Base-by-base conservation (phyloP, 257 asterid genomes). In the Agastache rugosa region DNA sequence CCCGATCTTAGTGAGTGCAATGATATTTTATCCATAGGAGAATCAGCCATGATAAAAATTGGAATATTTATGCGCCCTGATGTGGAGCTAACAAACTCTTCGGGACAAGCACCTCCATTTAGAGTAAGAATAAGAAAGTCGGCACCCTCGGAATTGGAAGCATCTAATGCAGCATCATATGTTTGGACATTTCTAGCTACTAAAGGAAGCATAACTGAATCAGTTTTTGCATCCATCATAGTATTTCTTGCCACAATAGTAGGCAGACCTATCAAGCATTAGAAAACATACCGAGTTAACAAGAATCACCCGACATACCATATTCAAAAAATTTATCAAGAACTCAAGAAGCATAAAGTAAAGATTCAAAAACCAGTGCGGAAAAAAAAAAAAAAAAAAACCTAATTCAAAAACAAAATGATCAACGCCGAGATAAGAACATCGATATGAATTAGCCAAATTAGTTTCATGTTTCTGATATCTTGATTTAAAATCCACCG, bases 181-280 rank as follows among this genome's bases (percentile, higher is more conserved):
- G 93, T 85, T 62, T 85, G 87, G 67, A 95, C 98, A 68, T 53
- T 82, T 77, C 98, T 91, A 60, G 91, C 98, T 15, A 95, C 93
- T 88, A 95, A 73, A 29, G 97, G 99, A 76, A 95, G 95, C 71
- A 92, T 66, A 45, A 92, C 92, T 1, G 93, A 86, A 73, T 89
- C 87, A 71, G 84, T 68, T 75, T 82, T 82, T 8, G 94, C 88
- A 83, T 83, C 93, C 89, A 91, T 83, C 99, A 90, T 85, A 44
- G 91, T 86, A 72, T 89, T 90, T 84, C 99, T 91, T 34, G 98
- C 98, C 81, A 95, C 98, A 50, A 92, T 87, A 37, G 95, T 82
- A 67, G 99, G 98, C 76, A 95, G 89, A 78, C 97, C 99, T 95
- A 88, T 69, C 71, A 72, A 51, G 75, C 31, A 62, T 37, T 48